Percentiles rank a stretch among this genome's conserved stretches.
These are phyloP conservation scores for Pseudodiploospora longispora DNA, from an alignment of 2,329 filamentous ascomycete genomes.

Conservation along the genomic window DNA sequence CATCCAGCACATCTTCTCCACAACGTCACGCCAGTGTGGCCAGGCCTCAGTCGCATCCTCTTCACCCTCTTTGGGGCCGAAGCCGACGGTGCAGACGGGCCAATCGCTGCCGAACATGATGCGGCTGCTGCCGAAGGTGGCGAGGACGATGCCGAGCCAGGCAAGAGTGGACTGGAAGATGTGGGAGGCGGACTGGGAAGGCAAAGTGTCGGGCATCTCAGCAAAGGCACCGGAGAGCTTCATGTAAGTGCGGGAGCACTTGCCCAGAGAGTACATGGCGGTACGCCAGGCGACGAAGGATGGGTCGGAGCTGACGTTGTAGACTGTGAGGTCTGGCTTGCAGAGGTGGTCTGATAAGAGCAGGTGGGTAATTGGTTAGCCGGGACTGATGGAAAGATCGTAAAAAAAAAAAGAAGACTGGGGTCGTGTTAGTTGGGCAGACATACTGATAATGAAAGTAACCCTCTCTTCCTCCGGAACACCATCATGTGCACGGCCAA, in stretches of 20 bases:
- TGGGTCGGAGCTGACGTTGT: slow-evolving; percentile 45
- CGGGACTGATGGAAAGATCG: not conserved
- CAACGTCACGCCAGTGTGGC: slow-evolving; percentile 65
- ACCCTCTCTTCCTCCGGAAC: slow-evolving; percentile 52
- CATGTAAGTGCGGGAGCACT: slow-evolving; percentile 64
- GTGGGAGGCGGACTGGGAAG: slow-evolving; percentile 39
- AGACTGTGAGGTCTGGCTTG: slow-evolving; percentile 69
- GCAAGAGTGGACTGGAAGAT: slow-evolving; percentile 57
- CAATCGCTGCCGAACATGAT: slow-evolving; percentile 92
- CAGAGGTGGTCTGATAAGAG: slow-evolving; percentile 68
- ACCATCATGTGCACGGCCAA: slow-evolving; percentile 56
- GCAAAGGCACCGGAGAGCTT: slow-evolving; percentile 85
- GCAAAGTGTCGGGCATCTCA: slow-evolving; percentile 58
- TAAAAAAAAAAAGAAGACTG: not conserved
- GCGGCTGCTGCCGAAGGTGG: slow-evolving; percentile 60
- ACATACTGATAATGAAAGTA: slow-evolving; percentile 62
- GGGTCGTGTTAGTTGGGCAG: not conserved
- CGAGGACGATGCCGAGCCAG: slow-evolving; percentile 66
- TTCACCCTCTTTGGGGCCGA: not conserved
- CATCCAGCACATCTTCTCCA: slow-evolving; percentile 59
- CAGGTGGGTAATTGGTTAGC: slow-evolving; percentile 7
- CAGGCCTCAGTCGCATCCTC: slow-evolving; percentile 48
- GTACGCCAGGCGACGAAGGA: slow-evolving; percentile 62
- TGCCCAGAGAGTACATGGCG: slow-evolving; percentile 59
- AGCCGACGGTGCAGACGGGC: slow-evolving; percentile 71